Evolutionary conservation across 2,329 filamentous ascomycete species (phyloP).

Genomic region (Aspergillus versicolor): DNA sequence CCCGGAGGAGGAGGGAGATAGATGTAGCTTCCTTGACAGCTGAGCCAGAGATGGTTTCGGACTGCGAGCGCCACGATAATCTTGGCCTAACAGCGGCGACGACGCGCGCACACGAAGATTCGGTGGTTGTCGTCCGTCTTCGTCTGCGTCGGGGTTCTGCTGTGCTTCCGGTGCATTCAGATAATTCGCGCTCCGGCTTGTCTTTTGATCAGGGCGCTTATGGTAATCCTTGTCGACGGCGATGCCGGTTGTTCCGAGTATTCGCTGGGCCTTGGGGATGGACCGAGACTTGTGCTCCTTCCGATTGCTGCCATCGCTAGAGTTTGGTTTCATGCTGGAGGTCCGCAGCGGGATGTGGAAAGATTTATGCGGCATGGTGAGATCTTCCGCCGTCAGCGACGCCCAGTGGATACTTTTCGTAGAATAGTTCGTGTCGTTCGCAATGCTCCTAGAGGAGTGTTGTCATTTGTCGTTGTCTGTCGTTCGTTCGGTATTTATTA

Average conservation of each 20-base stretch:
- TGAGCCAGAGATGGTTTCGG: constrained; percentile 32
- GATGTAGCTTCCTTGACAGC: constrained; percentile 36
- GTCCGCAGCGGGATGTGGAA: constrained; percentile 18
- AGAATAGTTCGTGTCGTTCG: background rate
- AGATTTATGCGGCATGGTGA: constrained; percentile 15
- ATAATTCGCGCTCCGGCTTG: constrained; percentile 36
- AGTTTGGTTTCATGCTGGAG: constrained; percentile 18
- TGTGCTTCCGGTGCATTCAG: constrained; percentile 43
- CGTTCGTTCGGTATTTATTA: background rate
- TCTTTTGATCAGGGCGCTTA: constrained; percentile 24
- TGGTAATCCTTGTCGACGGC: constrained; percentile 23
- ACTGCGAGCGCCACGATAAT: constrained; percentile 30
- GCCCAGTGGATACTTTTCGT: background rate
- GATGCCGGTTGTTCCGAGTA: constrained; percentile 31
- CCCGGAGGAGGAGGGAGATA: constrained; percentile 47
- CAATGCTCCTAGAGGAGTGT: background rate
- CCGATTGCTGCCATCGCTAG: constrained; percentile 10
- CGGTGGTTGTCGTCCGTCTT: constrained; percentile 23
- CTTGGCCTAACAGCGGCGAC: constrained; percentile 46
- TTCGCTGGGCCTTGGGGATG: constrained; percentile 33
- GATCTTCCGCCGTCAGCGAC: background rate
- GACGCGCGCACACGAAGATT: constrained; percentile 45
- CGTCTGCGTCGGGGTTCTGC: constrained; percentile 21
- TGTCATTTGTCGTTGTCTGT: background rate
- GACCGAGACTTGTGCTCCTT: constrained; percentile 21